phyloP scores from a whole-genome alignment of 1,139 yeast species.

The Yamadazyma friedrichii region DNA sequence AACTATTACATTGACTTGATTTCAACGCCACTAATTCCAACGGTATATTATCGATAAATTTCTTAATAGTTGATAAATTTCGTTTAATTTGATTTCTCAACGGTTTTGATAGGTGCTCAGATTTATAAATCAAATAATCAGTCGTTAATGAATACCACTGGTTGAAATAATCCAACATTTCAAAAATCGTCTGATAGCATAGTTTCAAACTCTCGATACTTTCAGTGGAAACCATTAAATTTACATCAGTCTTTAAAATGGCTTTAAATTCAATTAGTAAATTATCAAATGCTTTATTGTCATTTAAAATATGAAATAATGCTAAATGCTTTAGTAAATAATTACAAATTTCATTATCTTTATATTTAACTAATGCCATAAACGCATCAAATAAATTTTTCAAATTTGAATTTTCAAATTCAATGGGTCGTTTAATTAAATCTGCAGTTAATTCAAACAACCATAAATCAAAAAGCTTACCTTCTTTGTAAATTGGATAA shows the following conservation, averaged over 20 bases:
- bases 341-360: slow-evolving; percentile 67
- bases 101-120: slow-evolving; percentile 18
- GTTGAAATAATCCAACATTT: slow-evolving; percentile 77
- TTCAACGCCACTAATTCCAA: slow-evolving; percentile 70
- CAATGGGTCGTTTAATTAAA: slow-evolving; percentile 46
- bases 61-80: slow-evolving; percentile 38
- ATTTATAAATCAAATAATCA: slow-evolving; percentile 19
- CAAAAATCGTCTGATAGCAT: slow-evolving; percentile 72
- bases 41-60: slow-evolving; percentile 56
- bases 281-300: slow-evolving; percentile 36
- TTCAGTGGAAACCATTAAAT: slow-evolving; percentile 41
- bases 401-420: slow-evolving; percentile 11
- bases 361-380: slow-evolving; percentile 65
- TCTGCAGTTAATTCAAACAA: slow-evolving; percentile 66
- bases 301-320: slow-evolving; percentile 61
- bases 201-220: slow-evolving; percentile 55
- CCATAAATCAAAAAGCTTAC: slow-evolving; percentile 57
- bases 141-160: slow-evolving; percentile 62
- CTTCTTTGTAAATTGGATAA: slow-evolving; percentile 35
- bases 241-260: slow-evolving; percentile 49
- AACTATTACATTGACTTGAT: slow-evolving; percentile 81
- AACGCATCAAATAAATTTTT: slow-evolving; percentile 61
- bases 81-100: slow-evolving; percentile 15
- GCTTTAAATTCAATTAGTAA: slow-evolving; percentile 57
- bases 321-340: slow-evolving; percentile 80